Base-by-base conservation (phyloP, 2,329 filamentous ascomycete species). In the Cercospora brassicicola region DNA sequence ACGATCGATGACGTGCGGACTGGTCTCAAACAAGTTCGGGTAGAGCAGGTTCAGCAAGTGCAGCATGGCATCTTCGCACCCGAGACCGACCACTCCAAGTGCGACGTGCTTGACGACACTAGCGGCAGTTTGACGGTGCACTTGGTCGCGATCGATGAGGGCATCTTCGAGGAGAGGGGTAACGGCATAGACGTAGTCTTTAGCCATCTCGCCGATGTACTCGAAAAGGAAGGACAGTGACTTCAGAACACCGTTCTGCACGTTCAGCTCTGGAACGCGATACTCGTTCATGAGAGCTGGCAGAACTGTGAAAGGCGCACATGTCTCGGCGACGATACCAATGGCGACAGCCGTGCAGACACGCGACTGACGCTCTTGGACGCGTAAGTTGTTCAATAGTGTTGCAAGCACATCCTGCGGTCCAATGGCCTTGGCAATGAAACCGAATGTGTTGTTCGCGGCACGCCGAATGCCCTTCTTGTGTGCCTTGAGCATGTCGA, bases 241-340 rank as follows among this genome's bases (percentile, higher is more conserved):
- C 81, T 99, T 99, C 78, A 99, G 89, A 36, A 99, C 95, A 82
- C 95, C 95, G 75, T 99, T 99, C 79, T 99, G 95, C 28, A 99
- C 95, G 78, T 99, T 99, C 73, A 99, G 90, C 81, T 99, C 95
- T 0, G 95, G 95, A 8, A 99, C 95, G 64, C 95, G 91, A 81
- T 99, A 99, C 80, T 99, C 95, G 82, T 99, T 99, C 96, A 99
- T 99, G 69, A 99, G 84, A 2, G 95, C 95, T 0, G 95, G 95
- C n/a, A 99, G 89, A 4, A 99, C 95, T 0, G 95, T 99, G 81
- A 99, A 99, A 0, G 96, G 95, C 4, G 94, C 95, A 79, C 95
- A 99, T 36, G 95, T 99, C 82, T 99, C 95, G 59, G 95, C 95
- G 4, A 99, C 95, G 74, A 99, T 99, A 79, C 94, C 95, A 72